These are phyloP conservation scores for Cordyceps militaris DNA, from an alignment of 2,329 filamentous ascomycete species.

Conservation along the genomic window DNA sequence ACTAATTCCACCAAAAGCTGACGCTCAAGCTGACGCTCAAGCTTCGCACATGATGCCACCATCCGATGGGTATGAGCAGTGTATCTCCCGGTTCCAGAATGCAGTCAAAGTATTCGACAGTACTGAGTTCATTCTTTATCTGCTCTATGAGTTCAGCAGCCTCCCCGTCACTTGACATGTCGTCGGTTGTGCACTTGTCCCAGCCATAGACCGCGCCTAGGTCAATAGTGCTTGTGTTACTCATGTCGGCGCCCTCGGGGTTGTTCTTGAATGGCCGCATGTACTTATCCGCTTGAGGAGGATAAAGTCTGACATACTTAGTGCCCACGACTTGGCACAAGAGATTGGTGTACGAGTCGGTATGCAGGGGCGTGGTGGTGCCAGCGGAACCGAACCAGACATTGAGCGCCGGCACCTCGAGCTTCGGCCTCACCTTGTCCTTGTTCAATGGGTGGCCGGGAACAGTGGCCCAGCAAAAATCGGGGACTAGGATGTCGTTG, in stretches of 20 bases:
- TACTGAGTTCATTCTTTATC: slow-evolving; percentile 42
- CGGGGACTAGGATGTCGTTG: slow-evolving; percentile 70
- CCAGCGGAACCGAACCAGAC: slow-evolving; percentile 86
- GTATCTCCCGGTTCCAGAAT: slow-evolving; percentile 76
- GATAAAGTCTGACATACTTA: slow-evolving; percentile 89
- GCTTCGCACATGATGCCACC: slow-evolving; percentile 96
- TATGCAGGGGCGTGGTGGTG: slow-evolving; percentile 89
- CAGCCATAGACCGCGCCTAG: slow-evolving; percentile 61
- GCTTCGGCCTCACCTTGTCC: slow-evolving; percentile 25
- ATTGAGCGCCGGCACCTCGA: slow-evolving; percentile 64
- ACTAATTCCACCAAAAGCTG: slow-evolving; percentile 90
- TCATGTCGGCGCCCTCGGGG: slow-evolving; percentile 78
- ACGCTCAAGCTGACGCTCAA: slow-evolving; percentile 86
- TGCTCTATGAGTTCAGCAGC: slow-evolving; percentile 22
- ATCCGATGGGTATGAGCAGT: slow-evolving; percentile 84
- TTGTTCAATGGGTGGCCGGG: slow-evolving; percentile 38
- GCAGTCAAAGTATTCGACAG: slow-evolving; percentile 58
- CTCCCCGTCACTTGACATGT: slow-evolving; percentile 20
- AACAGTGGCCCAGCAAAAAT: slow-evolving; percentile 72
- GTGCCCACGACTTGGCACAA: slow-evolving; percentile 80
- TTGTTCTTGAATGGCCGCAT: slow-evolving; percentile 52
- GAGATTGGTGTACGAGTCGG: slow-evolving; percentile 90
- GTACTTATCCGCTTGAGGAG: slow-evolving; percentile 51
- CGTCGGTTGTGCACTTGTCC: slow-evolving; percentile 34
- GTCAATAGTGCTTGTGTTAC: slow-evolving; percentile 78